phyloP scores from a whole-genome alignment of 2,329 filamentous ascomycete species.

The Cryphonectria carpinicola region DNA sequence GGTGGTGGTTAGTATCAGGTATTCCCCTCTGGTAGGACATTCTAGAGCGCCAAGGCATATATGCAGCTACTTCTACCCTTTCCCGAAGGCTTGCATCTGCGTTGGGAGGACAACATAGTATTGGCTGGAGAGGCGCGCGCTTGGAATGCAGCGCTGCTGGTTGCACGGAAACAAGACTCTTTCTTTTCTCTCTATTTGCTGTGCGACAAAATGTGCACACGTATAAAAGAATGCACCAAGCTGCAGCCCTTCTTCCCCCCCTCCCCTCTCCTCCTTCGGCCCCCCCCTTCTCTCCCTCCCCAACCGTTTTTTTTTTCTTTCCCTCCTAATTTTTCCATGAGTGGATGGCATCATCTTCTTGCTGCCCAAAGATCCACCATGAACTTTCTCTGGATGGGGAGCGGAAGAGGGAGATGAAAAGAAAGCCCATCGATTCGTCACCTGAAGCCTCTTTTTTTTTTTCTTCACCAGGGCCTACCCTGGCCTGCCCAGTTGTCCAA shows the following conservation, averaged over 20 bases:
- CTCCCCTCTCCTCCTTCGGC: not conserved
- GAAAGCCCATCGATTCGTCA: conserved; percentile 3
- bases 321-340: too few relatives aligned
- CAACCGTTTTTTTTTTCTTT: not conserved
- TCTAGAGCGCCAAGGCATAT: not conserved
- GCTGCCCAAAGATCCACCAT: conserved; percentile 11
- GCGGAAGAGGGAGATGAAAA: not conserved
- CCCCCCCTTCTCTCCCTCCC: not conserved
- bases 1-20: not conserved
- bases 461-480: conserved; percentile 9
- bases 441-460: not conserved
- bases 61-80: not conserved
- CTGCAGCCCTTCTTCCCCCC: not conserved
- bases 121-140: conserved; percentile 8
- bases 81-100: not conserved
- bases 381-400: not conserved
- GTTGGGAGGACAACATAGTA: not conserved
- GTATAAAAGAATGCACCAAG: conserved; percentile 10
- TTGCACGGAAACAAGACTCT: not conserved
- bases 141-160: conserved; percentile 6
- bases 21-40: not conserved
- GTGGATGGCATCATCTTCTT: not conserved
- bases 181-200: too few relatives aligned
- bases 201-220: too few relatives aligned
- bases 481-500: conserved; percentile 5